These are phyloP conservation scores for Paecilomyces formosus DNA, from an alignment of 2,329 filamentous ascomycete genomes.

Conservation along the genomic window DNA sequence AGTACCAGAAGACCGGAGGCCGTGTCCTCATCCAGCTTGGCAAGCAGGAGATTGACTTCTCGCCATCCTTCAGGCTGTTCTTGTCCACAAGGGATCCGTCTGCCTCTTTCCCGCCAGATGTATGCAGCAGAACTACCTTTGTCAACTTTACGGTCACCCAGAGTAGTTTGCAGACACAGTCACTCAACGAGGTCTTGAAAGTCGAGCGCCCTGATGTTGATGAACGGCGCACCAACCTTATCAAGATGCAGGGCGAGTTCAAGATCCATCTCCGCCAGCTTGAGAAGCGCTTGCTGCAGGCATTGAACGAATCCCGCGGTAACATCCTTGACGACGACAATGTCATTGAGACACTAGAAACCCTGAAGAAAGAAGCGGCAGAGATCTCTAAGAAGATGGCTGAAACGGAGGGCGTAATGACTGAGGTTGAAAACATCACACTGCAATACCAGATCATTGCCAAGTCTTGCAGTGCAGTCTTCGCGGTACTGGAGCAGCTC, in stretches of 20 bases:
- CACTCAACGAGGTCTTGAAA: conserved; percentile 93
- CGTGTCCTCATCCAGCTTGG: conserved; percentile 97
- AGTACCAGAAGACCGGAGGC: conserved; percentile 96
- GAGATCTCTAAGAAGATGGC: conserved; percentile 95
- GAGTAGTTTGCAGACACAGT: conserved; percentile 96
- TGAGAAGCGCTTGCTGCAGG: conserved; percentile 87
- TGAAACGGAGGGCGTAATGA: conserved; percentile 96
- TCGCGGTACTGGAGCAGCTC: conserved; percentile 91
- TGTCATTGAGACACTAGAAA: conserved; percentile 96
- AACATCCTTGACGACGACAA: conserved; percentile 98
- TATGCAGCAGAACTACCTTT: conserved; percentile 96
- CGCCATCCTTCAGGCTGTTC: conserved; percentile 90
- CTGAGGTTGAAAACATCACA: conserved; percentile 93
- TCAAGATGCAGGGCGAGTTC: conserved; percentile 98
- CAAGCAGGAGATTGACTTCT: conserved; percentile 99
- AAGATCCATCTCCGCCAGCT: conserved; percentile 94
- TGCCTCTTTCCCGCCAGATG: conserved; percentile 87
- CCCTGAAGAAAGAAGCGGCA: conserved; percentile 91
- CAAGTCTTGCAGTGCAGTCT: conserved; percentile 91
- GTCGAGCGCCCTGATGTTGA: conserved; percentile 96
- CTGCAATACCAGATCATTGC: conserved; percentile 90
- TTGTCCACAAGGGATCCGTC: conserved; percentile 94
- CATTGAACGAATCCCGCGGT: conserved; percentile 92
- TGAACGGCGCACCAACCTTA: conserved; percentile 89
- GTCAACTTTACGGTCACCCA: conserved; percentile 99